Conservation (phyloP, 108 stramenopile species). For the Fistulifera pelliculosa region DNA sequence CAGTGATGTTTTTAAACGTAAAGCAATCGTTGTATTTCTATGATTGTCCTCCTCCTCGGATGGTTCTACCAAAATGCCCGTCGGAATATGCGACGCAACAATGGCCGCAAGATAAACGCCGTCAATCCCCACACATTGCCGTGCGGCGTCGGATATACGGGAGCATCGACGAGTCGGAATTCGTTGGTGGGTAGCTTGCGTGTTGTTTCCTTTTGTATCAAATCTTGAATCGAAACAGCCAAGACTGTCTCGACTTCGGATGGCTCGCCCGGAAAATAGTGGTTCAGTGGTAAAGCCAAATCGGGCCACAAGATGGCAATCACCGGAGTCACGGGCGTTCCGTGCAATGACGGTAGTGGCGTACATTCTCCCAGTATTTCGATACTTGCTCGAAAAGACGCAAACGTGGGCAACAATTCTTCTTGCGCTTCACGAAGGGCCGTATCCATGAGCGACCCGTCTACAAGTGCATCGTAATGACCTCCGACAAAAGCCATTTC, state of each 20-base stretch:
- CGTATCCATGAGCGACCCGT: slow-evolving; percentile 35
- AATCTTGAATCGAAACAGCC: slow-evolving; percentile 32
- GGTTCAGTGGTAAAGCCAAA: slow-evolving; percentile 6
- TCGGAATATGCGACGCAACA: slow-evolving; percentile 55
- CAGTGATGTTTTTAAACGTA: too few species aligned
- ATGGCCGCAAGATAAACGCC: slow-evolving; percentile 49
- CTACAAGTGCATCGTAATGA: slow-evolving; percentile 43
- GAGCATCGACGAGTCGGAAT: slow-evolving; percentile 16
- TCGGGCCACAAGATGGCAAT: slow-evolving; percentile 29
- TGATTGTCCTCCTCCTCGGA: too few species aligned
- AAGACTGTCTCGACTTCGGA: slow-evolving; percentile 72
- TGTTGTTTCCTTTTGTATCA: slow-evolving; percentile 38
- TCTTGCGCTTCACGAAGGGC: slow-evolving; percentile 70
- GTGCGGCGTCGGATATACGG: slow-evolving; percentile 46
- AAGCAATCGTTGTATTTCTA: too few species aligned
- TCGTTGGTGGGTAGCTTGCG: slow-evolving; percentile 21
- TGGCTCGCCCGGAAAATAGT: slow-evolving; percentile 49
- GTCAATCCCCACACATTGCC: slow-evolving; percentile 76
- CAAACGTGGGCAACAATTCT: slow-evolving; percentile 32
- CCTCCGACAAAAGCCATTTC: slow-evolving; percentile 81
- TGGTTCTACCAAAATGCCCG: too few species aligned
- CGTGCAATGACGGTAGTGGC: slow-evolving; percentile 45
- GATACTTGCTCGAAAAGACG: too few species aligned
- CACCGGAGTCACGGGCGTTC: slow-evolving; percentile 67
- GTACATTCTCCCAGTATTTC: slow-evolving; percentile 29